Evolutionary conservation across 495 filamentous ascomycete genomes (phyloP), one percentile per base, ranked within the genome.

Genomic region (Tuber brumale): DNA sequence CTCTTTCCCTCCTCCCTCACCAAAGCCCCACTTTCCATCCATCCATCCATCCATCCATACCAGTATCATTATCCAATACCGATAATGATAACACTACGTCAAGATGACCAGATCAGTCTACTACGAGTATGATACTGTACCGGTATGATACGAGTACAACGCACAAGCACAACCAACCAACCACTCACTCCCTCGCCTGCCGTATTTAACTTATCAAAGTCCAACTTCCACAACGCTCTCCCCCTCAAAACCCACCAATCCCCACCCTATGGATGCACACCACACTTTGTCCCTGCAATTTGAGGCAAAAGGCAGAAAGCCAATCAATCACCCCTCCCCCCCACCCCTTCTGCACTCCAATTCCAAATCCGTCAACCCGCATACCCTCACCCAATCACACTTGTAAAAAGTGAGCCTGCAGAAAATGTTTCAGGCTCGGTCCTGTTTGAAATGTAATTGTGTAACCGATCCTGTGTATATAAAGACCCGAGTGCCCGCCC

Each of bases 401-500:
- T 10, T 23, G 9, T 21, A 57, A 27, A 57, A 57, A 57, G 48
- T 27, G 48, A 57, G 48, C 48, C 48, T 57, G 48, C 48, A 27
- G 48, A 57, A 57, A 57, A 57, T 57, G 48, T 57, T 57, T 57
- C 48, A 57, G 48, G 48, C 48, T 57, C 48, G 48, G 48, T 57
- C 48, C n/a, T 10, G 48, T 57, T 57, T 57, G 48, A 57, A 57
- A 57, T 57, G 48, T 57, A 23, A 57, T 57, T 57, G 48, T 57
- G 48, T 57, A 57, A 57, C 48, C 7, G 48, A 6, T 5, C 1
- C 6, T 12, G 48, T 23, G 48, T 57, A 57, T 57, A 57, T 57
- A 57, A 57, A 57, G 48, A 57, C 48, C 7, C 18, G 23, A 57
- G 48, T 57, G 48, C 23, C 18, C 48, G 23, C 23, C 48, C 0